These are phyloP conservation scores for Cladophialophora exuberans DNA, from an alignment of 2,329 filamentous ascomycete species.

Conservation along the genomic window DNA sequence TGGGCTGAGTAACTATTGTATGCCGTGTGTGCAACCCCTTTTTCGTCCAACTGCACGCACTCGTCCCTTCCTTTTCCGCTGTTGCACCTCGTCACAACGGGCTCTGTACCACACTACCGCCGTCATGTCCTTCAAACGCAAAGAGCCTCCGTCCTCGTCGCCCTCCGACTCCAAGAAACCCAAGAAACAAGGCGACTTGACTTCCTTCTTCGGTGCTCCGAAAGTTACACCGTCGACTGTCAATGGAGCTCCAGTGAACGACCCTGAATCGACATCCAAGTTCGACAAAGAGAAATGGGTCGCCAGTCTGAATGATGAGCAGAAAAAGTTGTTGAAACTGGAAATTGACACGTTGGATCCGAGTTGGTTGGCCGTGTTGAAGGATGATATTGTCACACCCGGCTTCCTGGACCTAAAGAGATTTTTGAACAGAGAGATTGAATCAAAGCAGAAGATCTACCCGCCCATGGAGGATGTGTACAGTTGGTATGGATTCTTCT, in stretches of 20 bases:
- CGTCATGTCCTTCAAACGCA: constrained; percentile 30
- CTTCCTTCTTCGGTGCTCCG: constrained; percentile 81
- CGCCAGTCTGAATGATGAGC: constrained; percentile 75
- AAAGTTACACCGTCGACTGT: constrained; percentile 48
- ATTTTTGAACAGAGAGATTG: constrained; percentile 79
- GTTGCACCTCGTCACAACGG: neutral
- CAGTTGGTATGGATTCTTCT: constrained; percentile 70
- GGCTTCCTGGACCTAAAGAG: constrained; percentile 87
- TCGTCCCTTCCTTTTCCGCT: neutral
- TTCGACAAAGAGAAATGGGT: constrained; percentile 94
- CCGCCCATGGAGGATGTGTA: constrained; percentile 89
- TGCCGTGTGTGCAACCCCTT: neutral
- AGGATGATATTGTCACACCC: constrained; percentile 77
- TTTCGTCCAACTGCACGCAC: neutral
- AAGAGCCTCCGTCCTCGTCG: constrained; percentile 21
- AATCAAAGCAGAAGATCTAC: constrained; percentile 76
- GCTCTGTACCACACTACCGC: neutral
- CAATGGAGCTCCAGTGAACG: constrained; percentile 32
- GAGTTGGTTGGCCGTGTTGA: constrained; percentile 86
- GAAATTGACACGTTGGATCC: constrained; percentile 92
- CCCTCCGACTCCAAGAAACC: constrained; percentile 67
- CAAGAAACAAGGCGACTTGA: constrained; percentile 77
- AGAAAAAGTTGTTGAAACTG: constrained; percentile 77
- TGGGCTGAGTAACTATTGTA: too few relatives aligned
- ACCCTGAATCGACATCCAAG: constrained; percentile 47